A percentile compares a stretch with the other conserved stretches of the same genome.
These are phyloP conservation scores for Protomyces arabidopsidicola DNA, from an alignment of 1,139 yeast species.

Conservation along the genomic window DNA sequence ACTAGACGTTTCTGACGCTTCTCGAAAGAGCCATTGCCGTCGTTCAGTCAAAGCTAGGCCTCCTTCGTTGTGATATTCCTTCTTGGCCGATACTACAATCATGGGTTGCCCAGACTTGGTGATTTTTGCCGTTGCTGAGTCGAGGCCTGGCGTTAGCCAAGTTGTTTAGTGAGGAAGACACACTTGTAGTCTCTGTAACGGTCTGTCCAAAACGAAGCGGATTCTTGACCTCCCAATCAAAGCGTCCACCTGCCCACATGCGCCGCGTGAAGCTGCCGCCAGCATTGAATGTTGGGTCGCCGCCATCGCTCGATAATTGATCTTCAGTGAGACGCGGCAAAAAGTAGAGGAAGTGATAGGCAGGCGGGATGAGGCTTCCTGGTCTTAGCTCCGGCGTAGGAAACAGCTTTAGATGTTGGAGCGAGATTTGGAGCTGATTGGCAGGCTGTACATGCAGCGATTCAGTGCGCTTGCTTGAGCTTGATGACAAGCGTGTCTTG, in stretches of 20 bases:
- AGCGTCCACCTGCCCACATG: conserved; percentile 76
- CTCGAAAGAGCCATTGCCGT: conserved; percentile 17
- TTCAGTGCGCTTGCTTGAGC: background rate
- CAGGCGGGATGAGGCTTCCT: conserved; percentile 44
- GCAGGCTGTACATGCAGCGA: conserved; percentile 1
- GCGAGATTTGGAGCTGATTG: conserved; percentile 11
- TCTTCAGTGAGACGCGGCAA: conserved; percentile 52
- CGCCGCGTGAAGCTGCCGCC: conserved; percentile 50
- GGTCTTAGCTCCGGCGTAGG: background rate
- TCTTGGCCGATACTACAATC: conserved; percentile 38
- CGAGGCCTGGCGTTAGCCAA: background rate
- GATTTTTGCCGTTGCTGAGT: conserved; percentile 32
- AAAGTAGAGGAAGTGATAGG: conserved; percentile 65
- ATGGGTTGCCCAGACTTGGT: conserved; percentile 32
- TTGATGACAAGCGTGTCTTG: background rate
- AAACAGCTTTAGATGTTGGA: conserved; percentile 10
- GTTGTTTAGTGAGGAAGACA: too few relatives aligned
- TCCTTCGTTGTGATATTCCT: conserved; percentile 34
- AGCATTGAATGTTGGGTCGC: conserved; percentile 78
- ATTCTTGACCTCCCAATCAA: conserved; percentile 43
- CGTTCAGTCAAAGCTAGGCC: conserved; percentile 21
- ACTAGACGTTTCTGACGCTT: conserved; percentile 26
- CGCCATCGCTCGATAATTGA: conserved; percentile 65
- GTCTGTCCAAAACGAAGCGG: conserved; percentile 42
- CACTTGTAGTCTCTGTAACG: conserved; percentile 35